Base-by-base conservation (phyloP, 352 stramenopile genomes). In the Pythium sp. region DNA sequence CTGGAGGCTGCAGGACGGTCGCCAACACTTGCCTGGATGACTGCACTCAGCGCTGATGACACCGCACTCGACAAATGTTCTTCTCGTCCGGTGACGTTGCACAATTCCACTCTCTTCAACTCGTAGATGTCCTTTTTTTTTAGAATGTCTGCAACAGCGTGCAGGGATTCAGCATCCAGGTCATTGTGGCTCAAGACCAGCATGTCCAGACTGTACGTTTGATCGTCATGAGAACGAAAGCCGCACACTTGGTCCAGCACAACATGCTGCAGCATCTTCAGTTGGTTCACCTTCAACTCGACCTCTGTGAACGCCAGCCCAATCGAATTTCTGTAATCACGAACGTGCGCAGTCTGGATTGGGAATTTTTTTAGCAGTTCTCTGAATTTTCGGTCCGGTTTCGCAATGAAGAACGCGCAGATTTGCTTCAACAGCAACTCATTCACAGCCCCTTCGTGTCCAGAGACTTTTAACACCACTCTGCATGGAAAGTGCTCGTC, bases 181-280 rank as follows among this genome's bases (percentile, higher is more conserved):
- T 55, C 47, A n/a, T 55, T 55, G 47, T 55, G 20, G 47, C n/a
- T 55, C 20, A 55, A 55, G 47, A 28, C 47, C 47, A 55, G 47
- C n/a, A 28, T 55, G n/a, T 55, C n/a, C 6, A 55, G 47, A 14
- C 7, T 14, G 8, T 28, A 14, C n/a, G 5, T 15, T 20, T 28
- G 47, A 7, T 55, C 47, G n/a, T 5, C 12, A 18, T 12, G 38
- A 46, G 38, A 46, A 7, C 12, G 5, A 46, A 12, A 46, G 5
- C 38, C 7, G 9, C n/a, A 26, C n/a, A 28, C 47, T 28, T 55
- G 20, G 47, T 55, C n/a, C 20, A 55, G n/a, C 3, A 55, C 47
- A 2, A 55, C 12, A 28, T 26, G 20, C 47, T 55, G 47, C 20
- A 55, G 7, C 18, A 24, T 24, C 47, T 55, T 24, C 7, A 55